Conservation (phyloP, 1,284 basidiomycete genomes). For the Vanrija sp. region DNA sequence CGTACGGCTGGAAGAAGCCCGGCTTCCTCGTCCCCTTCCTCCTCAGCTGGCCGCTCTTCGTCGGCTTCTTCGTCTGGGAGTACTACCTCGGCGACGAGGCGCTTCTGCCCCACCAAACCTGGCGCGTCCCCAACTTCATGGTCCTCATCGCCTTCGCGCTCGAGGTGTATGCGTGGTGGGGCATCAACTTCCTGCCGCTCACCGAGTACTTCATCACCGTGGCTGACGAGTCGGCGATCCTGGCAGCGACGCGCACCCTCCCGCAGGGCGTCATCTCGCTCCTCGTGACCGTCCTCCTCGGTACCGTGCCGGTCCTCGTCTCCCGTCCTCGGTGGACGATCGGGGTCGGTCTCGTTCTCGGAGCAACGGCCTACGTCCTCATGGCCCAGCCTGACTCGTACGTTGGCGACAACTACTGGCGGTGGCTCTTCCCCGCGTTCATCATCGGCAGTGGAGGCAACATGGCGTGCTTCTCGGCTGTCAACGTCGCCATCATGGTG, state of each 20-base stretch:
- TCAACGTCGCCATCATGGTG: conserved; percentile 36
- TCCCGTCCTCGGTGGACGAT: conserved; percentile 25
- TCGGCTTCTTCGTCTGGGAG: conserved; percentile 37
- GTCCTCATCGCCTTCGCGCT: conserved; percentile 36
- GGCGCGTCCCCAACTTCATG: conserved; percentile 42
- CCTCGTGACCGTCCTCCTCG: conserved; percentile 9
- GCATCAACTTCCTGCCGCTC: conserved; percentile 18
- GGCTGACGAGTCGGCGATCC: conserved; percentile 20
- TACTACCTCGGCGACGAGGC: conserved; percentile 32
- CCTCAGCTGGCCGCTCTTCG: conserved; percentile 33
- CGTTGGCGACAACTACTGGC: conserved; percentile 35
- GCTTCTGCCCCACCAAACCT: conserved; percentile 35
- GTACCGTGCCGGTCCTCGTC: conserved; percentile 15
- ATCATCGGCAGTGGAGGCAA: conserved; percentile 31
- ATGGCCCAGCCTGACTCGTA: conserved; percentile 18
- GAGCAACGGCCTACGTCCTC: conserved; percentile 26
- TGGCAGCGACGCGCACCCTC: conserved; percentile 28
- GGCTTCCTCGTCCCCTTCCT: conserved; percentile 46
- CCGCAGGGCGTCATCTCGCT: conserved; percentile 25
- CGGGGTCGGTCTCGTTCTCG: conserved; percentile 21
- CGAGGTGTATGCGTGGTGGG: conserved; percentile 40
- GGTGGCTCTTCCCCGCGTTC: conserved; percentile 32
- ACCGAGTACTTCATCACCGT: conserved; percentile 22
- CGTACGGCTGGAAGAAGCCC: conserved; percentile 37
- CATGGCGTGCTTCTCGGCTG: conserved; percentile 22